Base-by-base conservation (phyloP, 805 yeast genomes). In the Crinitomyces ghanaensis region DNA sequence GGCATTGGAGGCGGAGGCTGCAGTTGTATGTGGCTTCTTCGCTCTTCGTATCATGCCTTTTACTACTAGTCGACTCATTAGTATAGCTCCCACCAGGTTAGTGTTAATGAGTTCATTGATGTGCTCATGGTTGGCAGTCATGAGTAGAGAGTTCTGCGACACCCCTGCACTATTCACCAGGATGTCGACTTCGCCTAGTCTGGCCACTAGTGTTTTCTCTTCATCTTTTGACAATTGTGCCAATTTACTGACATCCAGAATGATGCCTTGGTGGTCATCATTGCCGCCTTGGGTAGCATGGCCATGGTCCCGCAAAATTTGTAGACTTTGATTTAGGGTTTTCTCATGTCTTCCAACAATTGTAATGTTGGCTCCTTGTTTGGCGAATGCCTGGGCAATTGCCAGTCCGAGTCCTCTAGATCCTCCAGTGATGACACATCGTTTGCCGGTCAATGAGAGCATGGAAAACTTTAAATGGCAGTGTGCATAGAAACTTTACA, bases 391-490 rank as follows among this genome's bases (percentile, higher is more conserved):
- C 21, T 49, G 41, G 0, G 84, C 77, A 12, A 80, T 66, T 0
- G 65, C 64, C 3, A 61, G 54, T 0, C 91, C 91, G 9, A 79
- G 57, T 0, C 91, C 88, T 28, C 66, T 56, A 0, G 85, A 73
- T 0, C 77, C 85, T 1, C 91, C 91, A 0, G 84, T 77, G 2
- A 77, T 24, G 14, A 48, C 36, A 11, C 43, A 39, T 18, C 34
- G 34, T 27, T 38, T 46, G 16, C 42, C 39, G 26, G 12, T 21
- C 15, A 44, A 28, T 31, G n/a, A n/a, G n/a, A n/a, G n/a, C n/a
- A n/a, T n/a, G n/a, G n/a, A n/a, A n/a, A n/a, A n/a, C n/a, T n/a
- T n/a, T n/a, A n/a, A n/a, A n/a, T n/a, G n/a, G n/a, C n/a, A n/a
- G n/a, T n/a, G n/a, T n/a, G n/a, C n/a, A n/a, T n/a, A n/a, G n/a